A percentile compares a stretch with the other conserved stretches of the same genome.
Conservation (phyloP, 2,329 filamentous ascomycete genomes). For the Stemphylium beticola region DNA sequence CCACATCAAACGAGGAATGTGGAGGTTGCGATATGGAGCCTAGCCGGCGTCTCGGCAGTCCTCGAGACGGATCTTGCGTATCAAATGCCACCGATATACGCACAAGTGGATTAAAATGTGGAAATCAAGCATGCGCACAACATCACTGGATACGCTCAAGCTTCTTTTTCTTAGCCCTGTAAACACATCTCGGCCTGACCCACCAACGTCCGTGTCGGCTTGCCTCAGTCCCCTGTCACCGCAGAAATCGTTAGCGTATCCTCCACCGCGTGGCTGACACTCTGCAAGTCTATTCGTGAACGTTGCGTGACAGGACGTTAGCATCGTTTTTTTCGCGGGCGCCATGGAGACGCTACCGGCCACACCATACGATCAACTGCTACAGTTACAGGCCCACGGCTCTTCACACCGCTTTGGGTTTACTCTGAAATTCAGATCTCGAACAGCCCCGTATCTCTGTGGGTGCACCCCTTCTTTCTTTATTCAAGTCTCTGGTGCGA, state of each 20-base stretch:
- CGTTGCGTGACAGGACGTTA: conserved; percentile 29
- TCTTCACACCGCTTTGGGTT: conserved; percentile 11
- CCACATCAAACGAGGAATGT: conserved; percentile 21
- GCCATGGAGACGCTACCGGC: conserved; percentile 25
- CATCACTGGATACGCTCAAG: conserved; percentile 20
- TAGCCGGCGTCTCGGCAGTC: conserved; percentile 24
- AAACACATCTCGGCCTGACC: conserved; percentile 25
- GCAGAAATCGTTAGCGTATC: conserved; percentile 24
- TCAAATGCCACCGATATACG: conserved; percentile 12
- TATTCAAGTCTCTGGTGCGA: neutral
- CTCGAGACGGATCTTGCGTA: conserved; percentile 18
- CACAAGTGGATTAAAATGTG: conserved; percentile 15
- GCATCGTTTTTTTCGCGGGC: conserved; percentile 15
- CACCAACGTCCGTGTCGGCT: conserved; percentile 42
- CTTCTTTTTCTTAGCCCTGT: conserved; percentile 29
- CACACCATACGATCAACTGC: conserved; percentile 12
- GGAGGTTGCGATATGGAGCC: conserved; percentile 29
- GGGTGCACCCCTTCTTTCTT: conserved; percentile 1
- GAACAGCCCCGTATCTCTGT: conserved; percentile 3
- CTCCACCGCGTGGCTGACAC: conserved; percentile 28
- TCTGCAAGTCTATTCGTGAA: conserved; percentile 27
- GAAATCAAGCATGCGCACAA: conserved; percentile 21
- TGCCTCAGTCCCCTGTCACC: conserved; percentile 28
- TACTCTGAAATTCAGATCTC: conserved; percentile 10
- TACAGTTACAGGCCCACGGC: conserved; percentile 6